Evolutionary conservation across 768 basidiomycete genomes (phyloP).

Genomic region (Kwoniella europaea): DNA sequence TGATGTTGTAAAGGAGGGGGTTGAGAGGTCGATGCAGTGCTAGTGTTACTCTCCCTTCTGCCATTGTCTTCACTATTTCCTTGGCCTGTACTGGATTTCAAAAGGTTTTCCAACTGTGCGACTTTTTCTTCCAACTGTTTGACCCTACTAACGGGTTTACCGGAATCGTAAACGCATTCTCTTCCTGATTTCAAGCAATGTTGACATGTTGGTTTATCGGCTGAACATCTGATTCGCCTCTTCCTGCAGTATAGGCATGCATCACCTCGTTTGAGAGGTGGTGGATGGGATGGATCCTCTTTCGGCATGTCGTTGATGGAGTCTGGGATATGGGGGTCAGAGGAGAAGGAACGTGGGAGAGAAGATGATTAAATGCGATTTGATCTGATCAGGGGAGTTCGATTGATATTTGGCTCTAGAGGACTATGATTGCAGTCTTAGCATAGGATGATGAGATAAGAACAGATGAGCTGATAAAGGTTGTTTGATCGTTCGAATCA

Average conservation of each 20-base stretch:
- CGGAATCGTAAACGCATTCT: slow-evolving; percentile 50
- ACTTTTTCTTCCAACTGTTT: slow-evolving; percentile 54
- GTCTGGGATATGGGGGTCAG: too few species aligned
- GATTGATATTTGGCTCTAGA: too few species aligned
- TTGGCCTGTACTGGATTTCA: slow-evolving; percentile 7
- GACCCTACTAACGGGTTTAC: slow-evolving; percentile 50
- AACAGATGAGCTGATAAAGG: neutral
- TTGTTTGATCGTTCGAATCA: neutral
- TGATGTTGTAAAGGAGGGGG: slow-evolving; percentile 22
- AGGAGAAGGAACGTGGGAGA: too few species aligned
- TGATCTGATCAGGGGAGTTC: neutral
- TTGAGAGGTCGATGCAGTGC: slow-evolving; percentile 4
- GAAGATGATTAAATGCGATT: too few species aligned
- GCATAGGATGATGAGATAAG: too few species aligned
- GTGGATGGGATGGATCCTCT: slow-evolving; percentile 14
- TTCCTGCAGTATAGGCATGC: slow-evolving; percentile 53
- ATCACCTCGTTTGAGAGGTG: slow-evolving; percentile 46
- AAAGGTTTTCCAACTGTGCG: slow-evolving; percentile 40
- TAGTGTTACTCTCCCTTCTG: neutral
- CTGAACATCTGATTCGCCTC: slow-evolving; percentile 47
- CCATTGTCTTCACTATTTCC: neutral
- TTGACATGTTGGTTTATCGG: slow-evolving; percentile 42
- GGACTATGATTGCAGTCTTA: too few species aligned
- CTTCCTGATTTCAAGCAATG: slow-evolving; percentile 44
- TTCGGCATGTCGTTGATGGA: slow-evolving; percentile 21